A percentile compares a stretch with the other conserved stretches of the same genome.
These are phyloP conservation scores for Teratosphaeriaceae sp. DNA, from an alignment of 2,329 filamentous ascomycete species.

Conservation along the genomic window DNA sequence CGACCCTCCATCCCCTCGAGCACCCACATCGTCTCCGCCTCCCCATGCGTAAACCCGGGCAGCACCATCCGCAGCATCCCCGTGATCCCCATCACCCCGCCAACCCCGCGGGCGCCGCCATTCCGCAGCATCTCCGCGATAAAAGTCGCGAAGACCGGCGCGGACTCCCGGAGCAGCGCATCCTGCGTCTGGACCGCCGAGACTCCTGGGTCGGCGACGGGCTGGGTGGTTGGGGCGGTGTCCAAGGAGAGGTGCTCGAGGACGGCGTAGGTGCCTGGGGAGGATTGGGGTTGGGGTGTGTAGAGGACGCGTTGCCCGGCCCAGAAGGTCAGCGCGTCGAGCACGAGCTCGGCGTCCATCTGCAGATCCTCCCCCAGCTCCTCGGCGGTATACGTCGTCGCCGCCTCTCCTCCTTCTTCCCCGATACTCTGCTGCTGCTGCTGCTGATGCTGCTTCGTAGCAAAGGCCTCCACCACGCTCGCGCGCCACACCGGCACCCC, in stretches of 20 bases:
- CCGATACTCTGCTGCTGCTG: too few species aligned
- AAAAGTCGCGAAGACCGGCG: constrained; percentile 80
- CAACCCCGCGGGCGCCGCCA: constrained; percentile 44
- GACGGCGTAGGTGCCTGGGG: constrained; percentile 53
- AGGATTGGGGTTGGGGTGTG: constrained; percentile 38
- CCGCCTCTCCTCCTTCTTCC: constrained; percentile 8
- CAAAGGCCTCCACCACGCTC: constrained; percentile 77
- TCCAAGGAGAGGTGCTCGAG: constrained; percentile 53
- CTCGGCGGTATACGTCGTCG: constrained; percentile 27
- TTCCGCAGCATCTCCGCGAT: constrained; percentile 95
- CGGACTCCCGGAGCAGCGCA: constrained; percentile 60
- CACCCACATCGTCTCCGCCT: constrained; percentile 80
- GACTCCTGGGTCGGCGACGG: constrained; percentile 31
- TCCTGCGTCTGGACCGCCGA: constrained; percentile 46
- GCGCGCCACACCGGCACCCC: constrained; percentile 81
- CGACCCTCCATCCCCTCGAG: constrained; percentile 69
- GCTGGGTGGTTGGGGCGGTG: constrained; percentile 24
- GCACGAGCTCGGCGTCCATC: constrained; percentile 68
- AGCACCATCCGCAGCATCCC: constrained; percentile 97
- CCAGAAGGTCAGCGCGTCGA: constrained; percentile 65
- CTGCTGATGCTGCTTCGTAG: constrained; percentile 25
- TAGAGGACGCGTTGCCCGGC: constrained; percentile 60
- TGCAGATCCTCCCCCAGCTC: constrained; percentile 51
- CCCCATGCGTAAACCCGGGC: constrained; percentile 79
- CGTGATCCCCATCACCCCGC: constrained; percentile 76